These are phyloP conservation scores for Colletotrichum simmondsii DNA, from an alignment of 2,329 filamentous ascomycete genomes.

Conservation along the genomic window DNA sequence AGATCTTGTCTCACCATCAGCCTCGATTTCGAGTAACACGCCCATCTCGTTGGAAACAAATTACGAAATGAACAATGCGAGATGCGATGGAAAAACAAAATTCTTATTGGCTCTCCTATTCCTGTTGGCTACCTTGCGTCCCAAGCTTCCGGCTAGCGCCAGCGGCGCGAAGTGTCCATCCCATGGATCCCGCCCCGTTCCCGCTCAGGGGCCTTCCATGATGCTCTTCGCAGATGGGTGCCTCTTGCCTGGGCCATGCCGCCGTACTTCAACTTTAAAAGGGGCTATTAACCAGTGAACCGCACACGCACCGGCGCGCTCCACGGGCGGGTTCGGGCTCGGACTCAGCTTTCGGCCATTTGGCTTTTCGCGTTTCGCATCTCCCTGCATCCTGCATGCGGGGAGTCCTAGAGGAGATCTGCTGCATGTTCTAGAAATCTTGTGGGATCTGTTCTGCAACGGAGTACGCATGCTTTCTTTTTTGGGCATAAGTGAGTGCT, in stretches of 20 bases:
- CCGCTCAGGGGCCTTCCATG: conserved; percentile 33
- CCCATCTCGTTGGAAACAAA: conserved; percentile 1
- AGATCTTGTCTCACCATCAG: conserved; percentile 18
- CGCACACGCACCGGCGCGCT: conserved; percentile 18
- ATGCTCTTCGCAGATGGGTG: conserved; percentile 12
- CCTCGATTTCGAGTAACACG: conserved; percentile 20
- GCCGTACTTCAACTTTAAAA: conserved; percentile 22
- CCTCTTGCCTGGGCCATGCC: conserved; percentile 6
- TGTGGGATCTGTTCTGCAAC: conserved; percentile 30
- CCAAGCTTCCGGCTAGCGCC: conserved; percentile 26
- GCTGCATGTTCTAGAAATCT: conserved; percentile 31
- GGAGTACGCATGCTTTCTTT: conserved; percentile 21
- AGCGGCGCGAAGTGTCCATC: conserved; percentile 27
- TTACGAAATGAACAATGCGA: not conserved
- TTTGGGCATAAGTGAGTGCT: not conserved
- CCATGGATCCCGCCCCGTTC: conserved; percentile 29
- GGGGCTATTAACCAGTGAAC: not conserved
- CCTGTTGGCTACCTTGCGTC: conserved; percentile 8
- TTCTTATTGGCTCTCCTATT: not conserved
- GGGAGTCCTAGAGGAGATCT: conserved; percentile 22
- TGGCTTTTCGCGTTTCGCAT: conserved; percentile 8
- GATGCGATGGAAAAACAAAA: not conserved
- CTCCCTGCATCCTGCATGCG: conserved; percentile 28
- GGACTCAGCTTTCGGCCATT: conserved; percentile 21
- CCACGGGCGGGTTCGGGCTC: conserved; percentile 17